These are phyloP conservation scores for Neonectria neomacrospora DNA, from an alignment of 2,329 filamentous ascomycete species.

Conservation along the genomic window DNA sequence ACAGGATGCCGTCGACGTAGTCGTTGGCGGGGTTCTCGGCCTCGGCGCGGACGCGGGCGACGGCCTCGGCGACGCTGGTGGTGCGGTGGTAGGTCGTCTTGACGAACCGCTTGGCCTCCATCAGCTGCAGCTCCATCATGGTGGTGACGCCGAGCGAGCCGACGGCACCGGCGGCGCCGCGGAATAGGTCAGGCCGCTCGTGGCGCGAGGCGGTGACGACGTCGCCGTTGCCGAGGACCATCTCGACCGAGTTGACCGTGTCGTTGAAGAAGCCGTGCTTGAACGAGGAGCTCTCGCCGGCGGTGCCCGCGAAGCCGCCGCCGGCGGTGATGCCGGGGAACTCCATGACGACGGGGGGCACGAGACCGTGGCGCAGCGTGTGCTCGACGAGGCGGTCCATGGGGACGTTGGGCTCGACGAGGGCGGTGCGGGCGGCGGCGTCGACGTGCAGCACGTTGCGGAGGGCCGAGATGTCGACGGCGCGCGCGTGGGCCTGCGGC, in stretches of 20 bases:
- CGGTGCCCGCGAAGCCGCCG: conserved; percentile 73
- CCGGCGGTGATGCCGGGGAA: conserved; percentile 77
- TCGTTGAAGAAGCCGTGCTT: conserved; percentile 73
- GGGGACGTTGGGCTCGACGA: conserved; percentile 75
- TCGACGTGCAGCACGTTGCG: conserved; percentile 33
- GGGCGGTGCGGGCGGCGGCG: background rate
- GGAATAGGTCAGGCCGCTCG: conserved; percentile 65
- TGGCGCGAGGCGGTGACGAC: conserved; percentile 59
- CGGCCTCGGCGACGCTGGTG: conserved; percentile 54
- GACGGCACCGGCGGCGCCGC: conserved; percentile 67
- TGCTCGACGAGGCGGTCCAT: conserved; percentile 73
- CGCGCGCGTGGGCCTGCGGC: conserved; percentile 47
- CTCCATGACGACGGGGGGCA: conserved; percentile 76
- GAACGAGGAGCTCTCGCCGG: conserved; percentile 75
- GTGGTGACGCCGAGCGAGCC: conserved; percentile 72
- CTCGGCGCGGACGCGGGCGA: conserved; percentile 51
- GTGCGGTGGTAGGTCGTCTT: conserved; percentile 65
- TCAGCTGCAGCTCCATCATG: conserved; percentile 67
- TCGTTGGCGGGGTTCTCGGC: conserved; percentile 48
- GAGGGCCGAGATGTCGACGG: conserved; percentile 39
- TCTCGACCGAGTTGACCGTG: conserved; percentile 70
- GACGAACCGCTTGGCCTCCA: conserved; percentile 64
- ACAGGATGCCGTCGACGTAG: conserved; percentile 72
- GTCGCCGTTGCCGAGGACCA: conserved; percentile 69
- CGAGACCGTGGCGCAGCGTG: conserved; percentile 63